These are phyloP conservation scores for Rosa multiflora DNA, from an alignment of 306 rosid genomes.

Conservation along the genomic window DNA sequence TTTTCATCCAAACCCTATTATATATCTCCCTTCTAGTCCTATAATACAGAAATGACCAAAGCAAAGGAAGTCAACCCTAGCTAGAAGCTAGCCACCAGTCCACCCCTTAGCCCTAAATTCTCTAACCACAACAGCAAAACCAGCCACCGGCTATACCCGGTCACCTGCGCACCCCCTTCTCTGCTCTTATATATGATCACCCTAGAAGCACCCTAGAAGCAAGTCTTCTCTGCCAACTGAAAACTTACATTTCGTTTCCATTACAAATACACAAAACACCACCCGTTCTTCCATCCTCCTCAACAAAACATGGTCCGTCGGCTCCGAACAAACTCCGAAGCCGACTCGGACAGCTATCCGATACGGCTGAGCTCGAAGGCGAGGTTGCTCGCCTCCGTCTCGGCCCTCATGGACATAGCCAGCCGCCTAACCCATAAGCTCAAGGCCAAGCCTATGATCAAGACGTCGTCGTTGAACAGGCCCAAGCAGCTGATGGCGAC, in stretches of 20 bases:
- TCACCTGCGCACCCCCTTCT: too few species aligned
- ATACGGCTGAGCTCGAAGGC: constrained; percentile 20
- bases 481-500: constrained; percentile 69
- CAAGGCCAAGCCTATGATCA: constrained; percentile 21
- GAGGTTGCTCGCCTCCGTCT: constrained; percentile 34
- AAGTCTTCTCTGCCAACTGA: background rate
- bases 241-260: background rate
- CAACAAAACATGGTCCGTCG: constrained; percentile 12
- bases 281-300: background rate
- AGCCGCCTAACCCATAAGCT: constrained; percentile 35
- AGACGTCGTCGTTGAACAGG: constrained; percentile 13
- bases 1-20: too few species aligned
- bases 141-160: too few species aligned
- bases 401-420: constrained; percentile 43
- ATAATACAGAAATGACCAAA: too few species aligned
- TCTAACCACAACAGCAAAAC: too few species aligned
- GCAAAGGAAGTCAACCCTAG: too few species aligned
- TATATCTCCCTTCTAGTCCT: too few species aligned
- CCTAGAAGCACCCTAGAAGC: background rate
- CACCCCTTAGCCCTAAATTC: too few species aligned
- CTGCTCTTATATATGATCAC: background rate
- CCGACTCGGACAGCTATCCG: constrained; percentile 22
- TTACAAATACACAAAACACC: background rate
- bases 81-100: too few species aligned
- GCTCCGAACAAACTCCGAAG: constrained; percentile 19